Base-by-base conservation (phyloP, 768 basidiomycete genomes). In the Pleurotus tuoliensis region DNA sequence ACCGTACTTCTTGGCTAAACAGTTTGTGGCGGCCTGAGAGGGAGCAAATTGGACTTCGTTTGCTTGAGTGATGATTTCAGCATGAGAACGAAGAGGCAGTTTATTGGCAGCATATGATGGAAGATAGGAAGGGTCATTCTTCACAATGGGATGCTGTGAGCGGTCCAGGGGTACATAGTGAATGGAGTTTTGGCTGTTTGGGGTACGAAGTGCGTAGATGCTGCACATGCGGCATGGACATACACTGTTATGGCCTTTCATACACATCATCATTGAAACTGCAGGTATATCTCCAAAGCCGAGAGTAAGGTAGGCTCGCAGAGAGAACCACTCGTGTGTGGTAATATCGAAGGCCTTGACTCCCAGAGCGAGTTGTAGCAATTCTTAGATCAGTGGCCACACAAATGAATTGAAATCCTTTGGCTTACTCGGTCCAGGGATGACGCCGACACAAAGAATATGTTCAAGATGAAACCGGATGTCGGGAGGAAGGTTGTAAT, bases 391-490 rank as follows among this genome's bases (percentile, higher is more conserved):
- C 1, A 76, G 58, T 0, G 73, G 77, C 30, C 51, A 58, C 0
- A 73, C 63, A 49, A 79, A 80, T 0, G 76, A 76, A 25, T 69
- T 66, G 5, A 75, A 25, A 44, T 76, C 70, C 37, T 71, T 68
- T 0, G 77, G 24, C 24, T 24, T 24, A 5, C 24, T 24, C 24
- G 24, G 24, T 24, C 24, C 24, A 24, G 24, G 24, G 24, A 24
- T 24, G 24, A 24, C 24, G 4, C 24, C 24, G 24, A 24, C 24
- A 24, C 24, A 24, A 24, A 24, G 24, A 5, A 24, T 24, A 24
- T 24, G 24, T 24, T 24, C 24, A 24, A 24, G 24, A 24, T 24
- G 24, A 24, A 24, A 24, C 24, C 24, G 4, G 5, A 24, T 24
- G 3, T 24, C 4, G 24, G 24, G 4, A 24, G 24, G 24, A 24